Base-by-base conservation (phyloP, 495 filamentous ascomycete species). In the Xylona heveae region DNA sequence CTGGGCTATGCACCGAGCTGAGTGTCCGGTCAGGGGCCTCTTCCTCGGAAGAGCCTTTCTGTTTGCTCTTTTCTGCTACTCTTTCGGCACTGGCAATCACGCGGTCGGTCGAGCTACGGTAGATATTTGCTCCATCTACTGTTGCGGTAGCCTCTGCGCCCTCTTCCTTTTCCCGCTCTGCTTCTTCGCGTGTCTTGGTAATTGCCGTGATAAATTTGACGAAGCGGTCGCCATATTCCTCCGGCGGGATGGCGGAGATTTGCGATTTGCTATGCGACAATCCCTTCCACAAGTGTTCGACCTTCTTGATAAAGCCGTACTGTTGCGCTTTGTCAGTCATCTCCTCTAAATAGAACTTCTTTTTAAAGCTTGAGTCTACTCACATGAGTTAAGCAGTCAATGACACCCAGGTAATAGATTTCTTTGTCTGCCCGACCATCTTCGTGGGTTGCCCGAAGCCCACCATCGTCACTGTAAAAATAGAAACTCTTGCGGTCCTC, bases 371-470 rank as follows among this genome's bases (percentile, higher is more conserved):
- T n/a, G n/a, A 24, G 18, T n/a, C 5, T 10, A 65, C 76, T 63
- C 59, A 88, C 81, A 53, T 93, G 80, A 24, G 88, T 99, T 46
- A 99, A 54, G 49, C 85, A 95, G 51, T 95, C 90, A 47, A 95
- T 95, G 39, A 99, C 88, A 7, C 88, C 88, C 5, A 99, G 65
- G 47, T 95, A 99, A 44, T 95, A 99, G 20, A 99, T 82, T 53
- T 91, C 81, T 34, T 93, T 82, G 1, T 72, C 84, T 5, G 77
- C 68, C 17, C 60, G 52, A 38, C 88, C 74, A 53, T 88, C 74
- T 50, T 94, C 83, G 45, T 91, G 84, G 5, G 88, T 95, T 5
- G 88, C 90, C 39, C 73, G 63, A 50, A 93, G 83, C 2, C 88
- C 88, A 33, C 88, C 88, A 50, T 95, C 85, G 44, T 94, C 84